Percentiles rank a stretch among this genome's conserved stretches.
These are phyloP conservation scores for Vickermania ingenoplastis DNA, from an alignment of 208 protist genomes.

Conservation along the genomic window DNA sequence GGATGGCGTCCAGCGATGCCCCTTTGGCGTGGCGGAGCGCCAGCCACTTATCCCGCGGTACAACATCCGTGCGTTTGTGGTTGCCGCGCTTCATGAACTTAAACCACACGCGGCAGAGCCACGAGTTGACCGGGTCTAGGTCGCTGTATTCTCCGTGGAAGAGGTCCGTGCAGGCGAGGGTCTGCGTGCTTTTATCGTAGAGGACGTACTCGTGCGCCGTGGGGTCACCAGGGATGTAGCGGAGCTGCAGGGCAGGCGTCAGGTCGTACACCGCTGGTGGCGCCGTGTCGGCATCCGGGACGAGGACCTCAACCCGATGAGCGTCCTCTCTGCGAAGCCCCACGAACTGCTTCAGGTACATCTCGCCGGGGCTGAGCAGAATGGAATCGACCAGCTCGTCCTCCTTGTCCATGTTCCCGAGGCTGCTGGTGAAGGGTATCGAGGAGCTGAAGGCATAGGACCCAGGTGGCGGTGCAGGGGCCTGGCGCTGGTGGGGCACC, in stretches of 20 bases:
- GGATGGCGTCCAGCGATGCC: slow-evolving; percentile 25
- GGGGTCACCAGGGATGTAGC: slow-evolving; percentile 55
- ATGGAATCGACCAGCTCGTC: background rate
- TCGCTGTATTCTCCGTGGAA: slow-evolving; percentile 77
- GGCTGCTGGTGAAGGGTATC: background rate
- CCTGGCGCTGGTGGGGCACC: slow-evolving; percentile 9
- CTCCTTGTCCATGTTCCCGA: background rate
- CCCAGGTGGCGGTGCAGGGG: background rate
- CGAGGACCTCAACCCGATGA: background rate
- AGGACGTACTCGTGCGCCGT: slow-evolving; percentile 68
- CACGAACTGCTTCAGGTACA: slow-evolving; percentile 1
- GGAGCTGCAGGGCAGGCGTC: slow-evolving; percentile 51
- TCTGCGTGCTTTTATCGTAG: slow-evolving; percentile 36
- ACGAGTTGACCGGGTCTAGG: slow-evolving; percentile 77
- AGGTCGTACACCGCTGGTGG: slow-evolving; percentile 16
- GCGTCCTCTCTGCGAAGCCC: slow-evolving; percentile 33
- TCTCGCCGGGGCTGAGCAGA: background rate
- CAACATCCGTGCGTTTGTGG: slow-evolving; percentile 58
- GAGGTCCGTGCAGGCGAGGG: slow-evolving; percentile 70
- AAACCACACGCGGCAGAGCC: slow-evolving; percentile 86
- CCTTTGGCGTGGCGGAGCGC: slow-evolving; percentile 33
- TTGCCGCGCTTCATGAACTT: slow-evolving; percentile 81
- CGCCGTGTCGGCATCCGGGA: slow-evolving; percentile 2
- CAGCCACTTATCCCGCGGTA: slow-evolving; percentile 67
- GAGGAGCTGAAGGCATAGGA: background rate